Percentiles rank a stretch among this genome's conserved stretches.
phyloP scores from a whole-genome alignment of 768 basidiomycete genomes.

The Galerina marginata region DNA sequence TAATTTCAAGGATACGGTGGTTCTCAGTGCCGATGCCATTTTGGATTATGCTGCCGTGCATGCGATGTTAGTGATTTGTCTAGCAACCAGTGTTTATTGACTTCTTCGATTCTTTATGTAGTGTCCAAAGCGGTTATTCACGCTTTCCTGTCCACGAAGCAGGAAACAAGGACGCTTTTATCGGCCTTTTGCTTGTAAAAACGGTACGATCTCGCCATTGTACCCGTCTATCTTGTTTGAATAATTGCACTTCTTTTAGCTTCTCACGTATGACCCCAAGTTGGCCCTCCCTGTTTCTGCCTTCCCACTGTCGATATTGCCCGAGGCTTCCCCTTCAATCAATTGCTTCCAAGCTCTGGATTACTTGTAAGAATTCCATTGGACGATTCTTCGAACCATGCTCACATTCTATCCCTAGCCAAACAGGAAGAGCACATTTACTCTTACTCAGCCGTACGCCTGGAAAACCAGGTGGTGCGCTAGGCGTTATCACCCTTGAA shows the following conservation, averaged over 20 bases:
- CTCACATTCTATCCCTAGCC: slow-evolving; percentile 46
- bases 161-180: slow-evolving; percentile 72
- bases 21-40: slow-evolving; percentile 75
- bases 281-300: slow-evolving; percentile 72
- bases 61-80: slow-evolving; percentile 53
- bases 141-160: slow-evolving; percentile 89
- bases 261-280: slow-evolving; percentile 87
- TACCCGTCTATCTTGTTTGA: slow-evolving; percentile 59
- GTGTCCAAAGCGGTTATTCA: slow-evolving; percentile 82
- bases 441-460: slow-evolving; percentile 85
- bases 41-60: slow-evolving; percentile 83
- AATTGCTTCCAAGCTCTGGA: slow-evolving; percentile 96
- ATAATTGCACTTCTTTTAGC: slow-evolving; percentile 43
- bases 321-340: slow-evolving; percentile 87
- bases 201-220: slow-evolving; percentile 65
- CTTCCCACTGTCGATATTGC: slow-evolving; percentile 83
- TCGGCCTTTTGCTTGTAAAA: slow-evolving; percentile 84
- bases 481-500: slow-evolving; percentile 91
- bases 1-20: slow-evolving; percentile 72
- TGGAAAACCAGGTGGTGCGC: slow-evolving; percentile 79
- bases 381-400: background rate
- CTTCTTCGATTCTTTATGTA: slow-evolving; percentile 28
- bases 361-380: slow-evolving; percentile 66
- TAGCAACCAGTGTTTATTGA: background rate
- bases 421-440: slow-evolving; percentile 94